Base-by-base conservation (phyloP, 106 monocot species). In the Hemerocallis citrina region DNA sequence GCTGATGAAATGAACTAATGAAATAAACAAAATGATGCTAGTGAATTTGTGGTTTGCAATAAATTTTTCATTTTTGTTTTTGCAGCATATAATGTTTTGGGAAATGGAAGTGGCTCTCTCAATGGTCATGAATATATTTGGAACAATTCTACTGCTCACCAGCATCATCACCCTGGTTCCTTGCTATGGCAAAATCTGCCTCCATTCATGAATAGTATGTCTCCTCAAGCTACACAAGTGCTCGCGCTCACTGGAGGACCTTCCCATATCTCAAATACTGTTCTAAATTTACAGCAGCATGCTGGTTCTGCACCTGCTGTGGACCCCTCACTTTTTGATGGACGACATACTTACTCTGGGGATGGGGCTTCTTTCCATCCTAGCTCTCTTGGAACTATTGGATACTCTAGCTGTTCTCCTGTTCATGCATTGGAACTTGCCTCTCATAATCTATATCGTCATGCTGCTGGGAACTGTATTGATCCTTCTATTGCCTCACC, bases 261-360 rank as follows among this genome's bases (percentile, higher is more conserved):
- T 48, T 73, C 89, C 38, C 74, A 77, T 47, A 49, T 85, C 34
- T 27, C 88, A 50, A 83, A 72, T 13, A 50, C 67, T 34, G 72
- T 70, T 27, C 28, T 72, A 3, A 66, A 78, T 30, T 47, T 57
- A 12, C 76, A 72, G 20, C 89, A 74, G 65, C 82, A 80, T 73
- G 77, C 82, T 48, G 93, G 89, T 38, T 94, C 93, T 6, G 93
- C 89, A 42, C 93, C 93, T 19, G 30, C 81, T 21, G 34, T 75
- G 3, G 79, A 85, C 68, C 78, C 78, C 19, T 78, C 72, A 17
- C 64, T 80, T 21, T 89, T 85, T 84, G 80, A 81, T 33, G 62
- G 64, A 57, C 34, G 64, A 27, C 66, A 75, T 34, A 34, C 55
- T 31, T 82, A 63, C 59, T 43, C 47, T 45, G 73, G 60, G 16